A percentile compares a stretch with the other conserved stretches of the same genome.
These are phyloP conservation scores for Phyllosticta capitalensis DNA, from an alignment of 2,329 filamentous ascomycete genomes.

Conservation along the genomic window DNA sequence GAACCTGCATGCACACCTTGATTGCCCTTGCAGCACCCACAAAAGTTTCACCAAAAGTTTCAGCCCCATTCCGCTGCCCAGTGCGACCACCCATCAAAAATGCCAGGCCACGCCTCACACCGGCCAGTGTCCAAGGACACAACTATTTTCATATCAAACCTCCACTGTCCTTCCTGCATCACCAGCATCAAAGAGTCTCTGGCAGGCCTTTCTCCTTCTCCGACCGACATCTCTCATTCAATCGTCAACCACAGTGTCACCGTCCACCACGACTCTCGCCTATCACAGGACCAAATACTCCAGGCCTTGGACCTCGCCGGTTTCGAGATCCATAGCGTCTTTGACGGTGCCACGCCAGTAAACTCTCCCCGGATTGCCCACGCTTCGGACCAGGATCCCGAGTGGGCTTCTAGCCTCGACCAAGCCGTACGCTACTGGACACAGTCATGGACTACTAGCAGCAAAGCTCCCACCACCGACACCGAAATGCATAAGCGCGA, in stretches of 20 bases:
- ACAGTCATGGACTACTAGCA: slow-evolving; percentile 12
- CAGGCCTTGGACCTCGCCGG: slow-evolving; percentile 46
- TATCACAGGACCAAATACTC: slow-evolving; percentile 32
- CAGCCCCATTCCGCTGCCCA: neutral
- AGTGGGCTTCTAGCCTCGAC: slow-evolving; percentile 28
- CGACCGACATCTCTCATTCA: slow-evolving; percentile 55
- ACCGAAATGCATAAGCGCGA: slow-evolving; percentile 22
- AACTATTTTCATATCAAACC: slow-evolving; percentile 59
- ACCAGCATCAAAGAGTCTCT: slow-evolving; percentile 54
- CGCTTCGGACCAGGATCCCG: slow-evolving; percentile 12
- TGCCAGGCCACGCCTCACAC: slow-evolving; percentile 6
- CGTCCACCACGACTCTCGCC: slow-evolving; percentile 42
- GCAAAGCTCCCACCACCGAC: slow-evolving; percentile 6
- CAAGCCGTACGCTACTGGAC: slow-evolving; percentile 25
- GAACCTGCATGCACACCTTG: neutral
- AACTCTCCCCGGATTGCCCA: slow-evolving; percentile 12
- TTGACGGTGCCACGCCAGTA: slow-evolving; percentile 22
- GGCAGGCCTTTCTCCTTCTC: slow-evolving; percentile 37
- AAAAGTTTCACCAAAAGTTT: neutral
- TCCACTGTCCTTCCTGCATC: slow-evolving; percentile 72
- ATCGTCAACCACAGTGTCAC: slow-evolving; percentile 62
- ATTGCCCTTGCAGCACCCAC: neutral
- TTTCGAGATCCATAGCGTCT: slow-evolving; percentile 49
- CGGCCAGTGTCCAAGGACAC: slow-evolving; percentile 29
- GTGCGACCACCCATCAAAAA: neutral